phyloP scores from a whole-genome alignment of 805 yeast species.

The Naumovozyma castellii region DNA sequence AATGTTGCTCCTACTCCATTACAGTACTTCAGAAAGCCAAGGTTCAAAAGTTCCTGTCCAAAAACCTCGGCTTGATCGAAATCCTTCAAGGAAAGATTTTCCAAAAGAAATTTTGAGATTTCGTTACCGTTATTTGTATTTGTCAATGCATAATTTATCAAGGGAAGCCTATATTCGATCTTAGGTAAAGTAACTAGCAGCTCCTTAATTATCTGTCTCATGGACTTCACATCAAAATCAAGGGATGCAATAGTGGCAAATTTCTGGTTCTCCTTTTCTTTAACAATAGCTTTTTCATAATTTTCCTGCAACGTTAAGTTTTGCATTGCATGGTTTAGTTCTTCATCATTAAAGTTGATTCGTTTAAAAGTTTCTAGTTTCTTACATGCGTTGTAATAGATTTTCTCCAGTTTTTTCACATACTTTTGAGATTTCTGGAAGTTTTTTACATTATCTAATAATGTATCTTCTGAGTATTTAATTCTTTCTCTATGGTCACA shows the following conservation, averaged over 20 bases:
- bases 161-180: slow-evolving; percentile 48
- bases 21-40: slow-evolving; percentile 47
- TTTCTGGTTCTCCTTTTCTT: slow-evolving; percentile 23
- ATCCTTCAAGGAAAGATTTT: slow-evolving; percentile 26
- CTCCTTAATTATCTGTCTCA: slow-evolving; percentile 33
- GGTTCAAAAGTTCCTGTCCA: slow-evolving; percentile 60
- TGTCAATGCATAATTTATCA: slow-evolving; percentile 33
- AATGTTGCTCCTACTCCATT: slow-evolving; percentile 60
- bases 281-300: slow-evolving; percentile 16
- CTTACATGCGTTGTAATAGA: slow-evolving; percentile 71
- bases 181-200: slow-evolving; percentile 45
- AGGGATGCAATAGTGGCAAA: slow-evolving; percentile 25
- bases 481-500: slow-evolving; percentile 61
- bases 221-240: slow-evolving; percentile 27
- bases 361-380: slow-evolving; percentile 51
- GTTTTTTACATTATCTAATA: slow-evolving; percentile 41
- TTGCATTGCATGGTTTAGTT: slow-evolving; percentile 16
- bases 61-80: slow-evolving; percentile 55
- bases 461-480: slow-evolving; percentile 46
- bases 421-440: slow-evolving; percentile 39
- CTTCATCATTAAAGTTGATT: slow-evolving; percentile 18
- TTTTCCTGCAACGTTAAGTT: slow-evolving; percentile 17
- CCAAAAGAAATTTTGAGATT: slow-evolving; percentile 24
- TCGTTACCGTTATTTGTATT: slow-evolving; percentile 30
- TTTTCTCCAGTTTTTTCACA: slow-evolving; percentile 48